Percentiles rank a stretch among this genome's conserved stretches.
These are phyloP conservation scores for Sporisorium scitamineum DNA, from an alignment of 1,284 basidiomycete species.

Conservation along the genomic window DNA sequence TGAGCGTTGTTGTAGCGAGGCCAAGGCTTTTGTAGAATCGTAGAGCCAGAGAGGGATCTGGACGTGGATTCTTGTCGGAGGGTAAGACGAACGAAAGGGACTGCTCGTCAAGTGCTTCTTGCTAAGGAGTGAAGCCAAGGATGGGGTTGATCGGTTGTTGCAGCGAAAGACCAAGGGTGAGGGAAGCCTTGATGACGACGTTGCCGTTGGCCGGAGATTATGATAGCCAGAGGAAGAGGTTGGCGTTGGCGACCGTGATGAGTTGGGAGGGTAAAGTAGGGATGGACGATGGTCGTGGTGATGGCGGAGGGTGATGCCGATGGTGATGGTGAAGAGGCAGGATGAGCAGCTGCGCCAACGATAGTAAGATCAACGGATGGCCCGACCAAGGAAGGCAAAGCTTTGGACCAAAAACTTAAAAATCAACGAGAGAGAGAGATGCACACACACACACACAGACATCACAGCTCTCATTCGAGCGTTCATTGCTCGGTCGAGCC, in stretches of 20 bases:
- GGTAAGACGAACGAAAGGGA: neutral
- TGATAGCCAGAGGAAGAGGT: neutral
- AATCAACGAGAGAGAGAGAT: neutral
- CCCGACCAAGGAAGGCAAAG: neutral
- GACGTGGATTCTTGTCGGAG: conserved; percentile 1
- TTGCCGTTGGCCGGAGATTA: conserved; percentile 5
- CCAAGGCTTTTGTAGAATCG: conserved; percentile 5
- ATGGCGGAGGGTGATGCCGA: conserved; percentile 1
- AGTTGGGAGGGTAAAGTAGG: neutral
- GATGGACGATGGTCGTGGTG: neutral
- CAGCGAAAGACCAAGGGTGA: conserved; percentile 45
- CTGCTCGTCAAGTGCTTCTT: conserved; percentile 5
- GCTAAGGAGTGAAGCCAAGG: neutral
- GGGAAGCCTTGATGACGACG: conserved; percentile 48
- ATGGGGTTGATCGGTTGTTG: neutral
- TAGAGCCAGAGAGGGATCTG: conserved; percentile 31
- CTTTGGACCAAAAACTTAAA: conserved; percentile 2
- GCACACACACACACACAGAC: neutral
- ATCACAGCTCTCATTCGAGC: neutral
- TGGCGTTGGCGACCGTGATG: neutral
- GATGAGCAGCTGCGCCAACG: conserved; percentile 10
- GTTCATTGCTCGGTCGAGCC: conserved; percentile 11
- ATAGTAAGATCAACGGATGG: conserved; percentile 5
- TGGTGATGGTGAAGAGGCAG: conserved; percentile 7
- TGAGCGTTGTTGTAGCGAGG: conserved; percentile 21